Evolutionary conservation across 1,284 basidiomycete species (phyloP).

Genomic region (Microbotryomycetes sp.): DNA sequence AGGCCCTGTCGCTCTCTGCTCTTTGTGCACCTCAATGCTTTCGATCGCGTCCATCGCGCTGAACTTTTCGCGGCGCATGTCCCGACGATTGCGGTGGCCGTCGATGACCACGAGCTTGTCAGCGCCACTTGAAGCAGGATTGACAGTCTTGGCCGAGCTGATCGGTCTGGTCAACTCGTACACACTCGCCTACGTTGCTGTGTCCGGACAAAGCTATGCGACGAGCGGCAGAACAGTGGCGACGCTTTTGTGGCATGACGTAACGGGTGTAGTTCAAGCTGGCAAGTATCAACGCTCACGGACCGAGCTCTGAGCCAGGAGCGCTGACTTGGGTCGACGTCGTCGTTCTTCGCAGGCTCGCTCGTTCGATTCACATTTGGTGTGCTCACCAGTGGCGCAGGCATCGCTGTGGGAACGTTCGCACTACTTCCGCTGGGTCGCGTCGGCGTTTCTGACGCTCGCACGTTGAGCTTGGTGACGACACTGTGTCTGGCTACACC

Average conservation of each 20-base stretch:
- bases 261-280: slow-evolving; percentile 27
- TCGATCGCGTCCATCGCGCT: slow-evolving; percentile 1
- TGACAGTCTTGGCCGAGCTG: slow-evolving; percentile 5
- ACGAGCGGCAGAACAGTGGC: slow-evolving; percentile 9
- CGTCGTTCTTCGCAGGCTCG: slow-evolving; percentile 5
- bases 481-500: slow-evolving; percentile 23
- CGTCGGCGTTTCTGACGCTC: background rate
- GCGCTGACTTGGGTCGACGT: background rate
- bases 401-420: slow-evolving; percentile 44
- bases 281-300: no score
- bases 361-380: slow-evolving; percentile 61
- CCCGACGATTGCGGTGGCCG: slow-evolving; percentile 8
- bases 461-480: slow-evolving; percentile 12
- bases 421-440: slow-evolving; percentile 39
- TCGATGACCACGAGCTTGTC: no score
- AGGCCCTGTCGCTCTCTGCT: background rate
- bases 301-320: background rate
- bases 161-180: slow-evolving; percentile 23
- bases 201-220: slow-evolving; percentile 20
- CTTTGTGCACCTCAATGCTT: background rate
- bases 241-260: slow-evolving; percentile 23
- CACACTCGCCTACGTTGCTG: slow-evolving; percentile 14
- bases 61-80: slow-evolving; percentile 2
- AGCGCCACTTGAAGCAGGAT: no score
- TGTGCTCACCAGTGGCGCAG: slow-evolving; percentile 67